Conservation (phyloP, 2,329 filamentous ascomycete species). For the Alternaria dauci region DNA sequence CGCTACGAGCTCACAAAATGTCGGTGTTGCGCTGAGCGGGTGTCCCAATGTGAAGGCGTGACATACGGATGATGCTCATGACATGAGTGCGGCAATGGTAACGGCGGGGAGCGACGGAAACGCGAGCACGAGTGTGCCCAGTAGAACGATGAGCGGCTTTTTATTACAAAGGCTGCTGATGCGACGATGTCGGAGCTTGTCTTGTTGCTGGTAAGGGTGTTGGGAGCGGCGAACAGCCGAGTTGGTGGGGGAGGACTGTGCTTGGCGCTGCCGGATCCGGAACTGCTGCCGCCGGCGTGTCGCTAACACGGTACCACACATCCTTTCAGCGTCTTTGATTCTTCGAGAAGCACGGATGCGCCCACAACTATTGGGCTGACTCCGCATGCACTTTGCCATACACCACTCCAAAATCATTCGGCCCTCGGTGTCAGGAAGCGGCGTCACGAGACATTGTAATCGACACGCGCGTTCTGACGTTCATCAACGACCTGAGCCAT, state of each 20-base stretch:
- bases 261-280: no score
- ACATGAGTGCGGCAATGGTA: conserved; percentile 6
- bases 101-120: conserved; percentile 32
- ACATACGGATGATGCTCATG: conserved; percentile 15
- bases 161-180: no score
- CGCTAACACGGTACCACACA: no score
- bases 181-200: no score
- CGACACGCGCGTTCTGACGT: neutral
- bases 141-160: no score
- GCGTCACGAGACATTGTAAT: neutral
- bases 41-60: conserved; percentile 29
- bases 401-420: neutral
- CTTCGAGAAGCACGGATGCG: no score
- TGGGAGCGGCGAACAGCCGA: neutral
- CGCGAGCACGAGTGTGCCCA: conserved; percentile 26
- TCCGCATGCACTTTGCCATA: no score
- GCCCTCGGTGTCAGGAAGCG: neutral
- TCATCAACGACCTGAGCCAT: neutral
- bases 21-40: conserved; percentile 22
- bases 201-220: no score
- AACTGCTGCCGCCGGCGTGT: no score
- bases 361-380: no score
- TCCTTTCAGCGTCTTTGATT: no score
- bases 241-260: no score
- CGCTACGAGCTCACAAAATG: conserved; percentile 29